These are phyloP conservation scores for Xylariaceae sp. DNA, from an alignment of 2,329 filamentous ascomycete genomes.

Conservation along the genomic window DNA sequence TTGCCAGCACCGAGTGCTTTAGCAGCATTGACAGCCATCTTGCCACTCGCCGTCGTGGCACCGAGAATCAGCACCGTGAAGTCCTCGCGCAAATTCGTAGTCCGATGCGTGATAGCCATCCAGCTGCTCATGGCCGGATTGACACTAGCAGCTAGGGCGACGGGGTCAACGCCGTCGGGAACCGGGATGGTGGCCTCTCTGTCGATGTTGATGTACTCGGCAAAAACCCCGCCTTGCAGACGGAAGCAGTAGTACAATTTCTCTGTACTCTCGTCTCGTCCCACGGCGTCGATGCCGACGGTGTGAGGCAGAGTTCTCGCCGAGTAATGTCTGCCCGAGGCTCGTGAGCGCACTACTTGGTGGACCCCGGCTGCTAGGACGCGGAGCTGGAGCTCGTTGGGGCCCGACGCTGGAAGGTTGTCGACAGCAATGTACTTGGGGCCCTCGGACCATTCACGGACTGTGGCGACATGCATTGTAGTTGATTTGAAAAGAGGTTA, in stretches of 20 bases:
- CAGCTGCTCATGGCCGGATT: conserved; percentile 57
- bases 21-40: conserved; percentile 47
- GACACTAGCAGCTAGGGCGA: conserved; percentile 49
- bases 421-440: conserved; percentile 32
- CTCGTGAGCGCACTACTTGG: conserved; percentile 51
- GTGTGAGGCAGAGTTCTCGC: conserved; percentile 47
- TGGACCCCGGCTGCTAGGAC: conserved; percentile 53
- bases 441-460: conserved; percentile 28
- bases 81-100: conserved; percentile 35
- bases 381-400: conserved; percentile 46
- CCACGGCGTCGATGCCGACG: conserved; percentile 54
- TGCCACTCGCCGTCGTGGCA: conserved; percentile 51
- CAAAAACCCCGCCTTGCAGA: conserved; percentile 42
- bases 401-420: conserved; percentile 36
- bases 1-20: conserved; percentile 46
- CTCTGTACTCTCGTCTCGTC: conserved; percentile 42
- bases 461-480: conserved; percentile 29
- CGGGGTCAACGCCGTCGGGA: conserved; percentile 44
- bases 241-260: conserved; percentile 49
- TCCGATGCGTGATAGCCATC: conserved; percentile 53
- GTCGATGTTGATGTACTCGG: conserved; percentile 48
- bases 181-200: conserved; percentile 37
- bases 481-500: background rate
- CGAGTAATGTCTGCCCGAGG: conserved; percentile 54
- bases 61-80: conserved; percentile 53